Evolutionary conservation across 1,139 yeast genomes (phyloP).

Genomic region (Suhomyces kunorum): DNA sequence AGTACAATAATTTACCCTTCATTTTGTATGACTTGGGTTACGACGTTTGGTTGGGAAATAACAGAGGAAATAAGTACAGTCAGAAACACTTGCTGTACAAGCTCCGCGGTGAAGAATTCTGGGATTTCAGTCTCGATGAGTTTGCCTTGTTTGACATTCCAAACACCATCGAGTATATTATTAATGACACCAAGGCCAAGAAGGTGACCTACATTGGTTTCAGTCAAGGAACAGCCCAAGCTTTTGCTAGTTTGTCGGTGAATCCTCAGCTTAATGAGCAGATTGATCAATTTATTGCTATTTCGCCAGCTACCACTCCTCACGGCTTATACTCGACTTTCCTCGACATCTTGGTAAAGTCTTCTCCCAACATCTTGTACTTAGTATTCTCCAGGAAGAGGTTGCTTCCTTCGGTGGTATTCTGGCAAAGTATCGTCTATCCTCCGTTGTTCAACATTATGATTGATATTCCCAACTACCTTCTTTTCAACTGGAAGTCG

Average conservation of each 20-base stretch:
- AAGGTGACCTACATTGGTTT: conserved; percentile 75
- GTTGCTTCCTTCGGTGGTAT: conserved; percentile 71
- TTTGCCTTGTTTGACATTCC: conserved; percentile 52
- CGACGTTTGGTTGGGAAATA: conserved; percentile 93
- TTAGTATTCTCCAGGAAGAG: conserved; percentile 73
- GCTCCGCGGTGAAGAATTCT: conserved; percentile 41
- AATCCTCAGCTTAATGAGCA: conserved; percentile 67
- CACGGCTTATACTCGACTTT: conserved; percentile 75
- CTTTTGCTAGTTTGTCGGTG: conserved; percentile 77
- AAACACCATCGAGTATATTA: conserved; percentile 42
- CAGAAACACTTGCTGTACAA: conserved; percentile 42
- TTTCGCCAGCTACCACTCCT: conserved; percentile 95
- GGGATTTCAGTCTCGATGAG: conserved; percentile 51
- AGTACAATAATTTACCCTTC: conserved; percentile 70
- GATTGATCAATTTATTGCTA: conserved; percentile 71
- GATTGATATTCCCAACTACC: conserved; percentile 66
- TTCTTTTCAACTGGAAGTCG: conserved; percentile 79
- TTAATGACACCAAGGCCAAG: conserved; percentile 24
- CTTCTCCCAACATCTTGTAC: conserved; percentile 76
- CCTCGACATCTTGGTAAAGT: conserved; percentile 73
- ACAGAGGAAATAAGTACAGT: conserved; percentile 86
- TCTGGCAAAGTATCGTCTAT: conserved; percentile 82
- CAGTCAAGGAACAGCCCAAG: conserved; percentile 91
- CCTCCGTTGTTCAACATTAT: conserved; percentile 77
- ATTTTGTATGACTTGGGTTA: conserved; percentile 75